Base-by-base conservation (phyloP, 2,329 filamentous ascomycete species). In the Penicillium sp. region DNA sequence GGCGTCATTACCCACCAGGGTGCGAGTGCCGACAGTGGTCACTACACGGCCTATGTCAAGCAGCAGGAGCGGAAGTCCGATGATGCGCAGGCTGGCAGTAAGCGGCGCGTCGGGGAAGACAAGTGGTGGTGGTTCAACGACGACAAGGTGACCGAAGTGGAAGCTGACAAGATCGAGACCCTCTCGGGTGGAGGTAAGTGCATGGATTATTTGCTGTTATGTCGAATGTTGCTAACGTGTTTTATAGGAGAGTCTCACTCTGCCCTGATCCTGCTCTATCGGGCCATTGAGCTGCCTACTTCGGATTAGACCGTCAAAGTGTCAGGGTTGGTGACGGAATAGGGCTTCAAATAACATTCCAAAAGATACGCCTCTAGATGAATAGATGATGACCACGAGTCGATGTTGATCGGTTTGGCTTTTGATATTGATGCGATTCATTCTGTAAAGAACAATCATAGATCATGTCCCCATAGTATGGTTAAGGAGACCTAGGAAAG, bases 111-210 rank as follows among this genome's bases (percentile, higher is more conserved):
- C 44, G 82, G 86, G 62, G 89, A 95, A 64, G 89, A 95, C 64
- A 95, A 89, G 62, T 98, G 93, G 93, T 98, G 93, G 91, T 98
- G 93, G 91, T 98, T 98, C 78, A 97, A 98, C 69, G 93, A 98
- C 62, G 91, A 98, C 66, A 94, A 89, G 74, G 93, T 98, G 27
- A 83, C 86, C 11, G 93, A 98, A 74, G 93, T 98, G 23, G 82
- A 88, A 13, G 76, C 81, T 22, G 91, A 97, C 60, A 93, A 95
- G 75, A 94, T 98, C 56, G 87, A 91, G 65, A 86, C 84, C 3
- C 78, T 98, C 42, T 80, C 89, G 41, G 94, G 93, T 49, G 93
- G 94, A 62, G 91, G 89, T 81, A 68, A 68, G 77, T 64, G 2
- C 10, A 14, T 54, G 8, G 9, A 23, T 18, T 4, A 9, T 62